phyloP scores from a whole-genome alignment of 352 stramenopile species.

The Phytophthora kernoviae region DNA sequence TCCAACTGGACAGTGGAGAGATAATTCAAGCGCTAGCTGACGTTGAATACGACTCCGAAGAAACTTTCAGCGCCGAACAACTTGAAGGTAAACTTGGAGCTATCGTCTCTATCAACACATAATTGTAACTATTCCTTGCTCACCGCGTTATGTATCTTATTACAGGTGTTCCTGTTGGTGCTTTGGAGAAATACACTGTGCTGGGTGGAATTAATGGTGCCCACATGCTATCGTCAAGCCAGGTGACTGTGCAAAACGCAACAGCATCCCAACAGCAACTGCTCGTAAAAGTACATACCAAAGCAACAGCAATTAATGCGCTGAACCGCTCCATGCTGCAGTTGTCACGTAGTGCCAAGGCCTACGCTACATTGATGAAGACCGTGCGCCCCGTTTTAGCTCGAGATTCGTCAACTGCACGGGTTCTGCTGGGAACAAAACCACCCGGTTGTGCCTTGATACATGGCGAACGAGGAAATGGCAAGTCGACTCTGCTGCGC shows the following conservation, averaged over 20 bases:
- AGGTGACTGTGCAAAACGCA: constrained; percentile 42
- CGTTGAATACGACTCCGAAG: constrained; percentile 49
- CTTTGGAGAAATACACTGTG: constrained; percentile 62
- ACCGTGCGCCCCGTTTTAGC: constrained; percentile 56
- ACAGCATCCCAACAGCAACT: constrained; percentile 24
- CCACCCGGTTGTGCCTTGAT: constrained; percentile 68
- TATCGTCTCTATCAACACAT: neutral
- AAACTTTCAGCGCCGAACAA: constrained; percentile 43
- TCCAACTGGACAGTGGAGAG: constrained; percentile 17
- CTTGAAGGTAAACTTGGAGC: constrained; percentile 44
- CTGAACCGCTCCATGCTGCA: constrained; percentile 36
- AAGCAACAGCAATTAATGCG: constrained; percentile 2
- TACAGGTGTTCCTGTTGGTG: constrained; percentile 57
- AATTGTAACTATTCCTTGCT: too few species aligned
- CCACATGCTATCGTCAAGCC: constrained; percentile 30
- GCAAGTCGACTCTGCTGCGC: constrained; percentile 77
- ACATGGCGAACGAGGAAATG: constrained; percentile 73
- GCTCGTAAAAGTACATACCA: constrained; percentile 24
- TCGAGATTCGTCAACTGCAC: constrained; percentile 48
- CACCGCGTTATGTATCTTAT: constrained; percentile 1
- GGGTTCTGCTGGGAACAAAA: constrained; percentile 65
- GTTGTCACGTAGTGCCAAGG: constrained; percentile 47
- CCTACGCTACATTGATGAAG: constrained; percentile 51
- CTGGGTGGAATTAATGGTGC: constrained; percentile 40
- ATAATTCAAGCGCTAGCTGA: constrained; percentile 38